Conservation (phyloP, 768 basidiomycete genomes). For the Leccinum subgranulosum region DNA sequence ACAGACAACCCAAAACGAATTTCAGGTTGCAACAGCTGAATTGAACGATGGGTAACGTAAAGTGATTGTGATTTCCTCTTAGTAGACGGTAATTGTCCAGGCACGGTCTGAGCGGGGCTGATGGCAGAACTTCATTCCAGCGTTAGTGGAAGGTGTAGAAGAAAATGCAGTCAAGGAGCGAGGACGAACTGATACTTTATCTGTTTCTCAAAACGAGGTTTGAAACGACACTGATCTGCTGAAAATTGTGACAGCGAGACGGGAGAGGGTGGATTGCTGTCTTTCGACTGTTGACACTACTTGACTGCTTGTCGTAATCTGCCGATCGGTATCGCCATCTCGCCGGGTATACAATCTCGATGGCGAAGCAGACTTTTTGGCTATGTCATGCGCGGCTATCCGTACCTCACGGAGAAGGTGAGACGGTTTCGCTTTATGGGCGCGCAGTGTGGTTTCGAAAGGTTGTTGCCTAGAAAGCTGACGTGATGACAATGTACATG, state of each 20-base stretch:
- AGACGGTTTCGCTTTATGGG: conserved; percentile 5
- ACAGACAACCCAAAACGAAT: not conserved
- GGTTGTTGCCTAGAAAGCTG: not conserved
- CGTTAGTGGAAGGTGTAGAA: not conserved
- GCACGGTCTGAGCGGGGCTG: not conserved
- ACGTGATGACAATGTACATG: conserved; percentile 5
- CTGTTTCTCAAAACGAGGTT: not conserved
- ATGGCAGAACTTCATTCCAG: not conserved
- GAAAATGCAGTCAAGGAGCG: not conserved
- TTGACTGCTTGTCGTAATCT: conserved; percentile 5
- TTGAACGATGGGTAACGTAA: conserved; percentile 7
- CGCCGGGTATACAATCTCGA: not conserved
- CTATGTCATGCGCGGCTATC: not conserved
- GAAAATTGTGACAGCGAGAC: not conserved
- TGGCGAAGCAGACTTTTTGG: conserved; percentile 5
- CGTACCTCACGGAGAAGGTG: not conserved
- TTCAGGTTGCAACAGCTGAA: not conserved
- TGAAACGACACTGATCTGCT: conserved; percentile 1
- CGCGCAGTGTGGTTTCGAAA: not conserved
- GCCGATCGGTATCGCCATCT: not conserved
- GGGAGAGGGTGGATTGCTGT: not conserved
- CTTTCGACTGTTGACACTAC: not conserved
- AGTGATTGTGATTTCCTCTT: not conserved
- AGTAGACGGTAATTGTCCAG: not conserved
- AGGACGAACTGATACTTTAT: not conserved